Base-by-base conservation (phyloP, 1,284 basidiomycete genomes). In the Ceratobasidium theobromae region DNA sequence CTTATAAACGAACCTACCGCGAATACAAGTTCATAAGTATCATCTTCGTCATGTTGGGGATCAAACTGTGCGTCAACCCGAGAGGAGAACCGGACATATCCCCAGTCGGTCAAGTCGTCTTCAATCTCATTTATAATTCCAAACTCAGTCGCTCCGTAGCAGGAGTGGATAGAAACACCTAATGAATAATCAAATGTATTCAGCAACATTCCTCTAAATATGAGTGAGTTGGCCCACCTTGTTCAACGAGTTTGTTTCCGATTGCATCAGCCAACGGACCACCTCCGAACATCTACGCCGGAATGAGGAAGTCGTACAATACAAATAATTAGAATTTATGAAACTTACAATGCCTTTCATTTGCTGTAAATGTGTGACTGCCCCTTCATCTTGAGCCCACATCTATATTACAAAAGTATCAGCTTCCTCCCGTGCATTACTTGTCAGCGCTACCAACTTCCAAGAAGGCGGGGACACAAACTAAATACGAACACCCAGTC, bases 401-500 rank as follows among this genome's bases (percentile, higher is more conserved):
- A 35, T 48, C 67, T 32, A 40, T 12, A 21, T n/a, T 52, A 52
- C 2, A 14, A 6, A 32, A 5, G 8, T 16, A 6, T 12, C 4
- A n/a, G n/a, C n/a, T n/a, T n/a, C n/a, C n/a, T n/a, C n/a, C 9
- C 21, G 32, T n/a, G 18, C 41, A 30, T 3, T 5, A n/a, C 16
- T 45, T 11, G 9, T 5, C 4, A 12, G 30, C 2, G 4, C 14
- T 14, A 54, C 66, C 45, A 18, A 67, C 68, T 41, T 68, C 69
- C 8, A 55, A 33, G 57, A 68, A 66, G 3, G 30, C 66, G 1
- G 69, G 69, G 2, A 70, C 58, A 40, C 57, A 38, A 23, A 70
- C 41, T 8, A 67, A 3, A 27, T 40, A 43, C 14, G 25, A 23
- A 11, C 33, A 40, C 18, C 51, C 27, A 12, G 41, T 25, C 3